A percentile compares a stretch with the other conserved stretches of the same genome.
Evolutionary conservation across 257 asterid genomes (phyloP).

Genomic region (Solanum piurae): DNA sequence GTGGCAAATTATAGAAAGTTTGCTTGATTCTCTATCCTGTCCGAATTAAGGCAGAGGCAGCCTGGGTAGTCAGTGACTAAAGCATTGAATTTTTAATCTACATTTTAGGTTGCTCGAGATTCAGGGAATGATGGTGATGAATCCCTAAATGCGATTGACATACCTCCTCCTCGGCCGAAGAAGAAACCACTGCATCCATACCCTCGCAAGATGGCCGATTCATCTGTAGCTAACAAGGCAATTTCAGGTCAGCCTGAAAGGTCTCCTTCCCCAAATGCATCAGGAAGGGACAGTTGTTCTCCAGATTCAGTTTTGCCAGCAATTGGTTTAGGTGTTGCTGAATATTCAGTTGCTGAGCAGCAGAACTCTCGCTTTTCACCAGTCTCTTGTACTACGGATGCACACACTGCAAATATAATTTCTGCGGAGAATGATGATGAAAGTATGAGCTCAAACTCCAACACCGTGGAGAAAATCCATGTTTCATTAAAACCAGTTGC

Average conservation of each 20-base stretch:
- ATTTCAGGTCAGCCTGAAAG: slow-evolving; percentile 22
- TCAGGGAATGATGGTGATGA: slow-evolving; percentile 39
- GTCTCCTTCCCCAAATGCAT: slow-evolving; percentile 9
- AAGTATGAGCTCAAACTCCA: slow-evolving; percentile 21
- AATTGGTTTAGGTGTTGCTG: slow-evolving; percentile 34
- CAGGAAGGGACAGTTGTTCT: slow-evolving; percentile 38
- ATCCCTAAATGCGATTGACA: slow-evolving; percentile 35
- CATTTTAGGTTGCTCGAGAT: slow-evolving; percentile 43
- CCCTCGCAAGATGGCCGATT: slow-evolving; percentile 55
- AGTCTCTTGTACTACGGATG: slow-evolving; percentile 35
- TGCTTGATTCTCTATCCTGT: background rate
- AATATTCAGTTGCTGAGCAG: slow-evolving; percentile 21
- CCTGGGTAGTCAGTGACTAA: background rate
- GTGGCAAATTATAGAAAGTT: background rate
- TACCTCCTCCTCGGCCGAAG: slow-evolving; percentile 96
- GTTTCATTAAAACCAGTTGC: slow-evolving; percentile 14
- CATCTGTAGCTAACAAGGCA: slow-evolving; percentile 1
- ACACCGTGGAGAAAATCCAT: slow-evolving; percentile 19
- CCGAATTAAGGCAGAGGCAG: background rate
- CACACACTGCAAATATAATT: slow-evolving; percentile 24
- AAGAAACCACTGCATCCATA: slow-evolving; percentile 81
- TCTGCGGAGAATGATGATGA: slow-evolving; percentile 27
- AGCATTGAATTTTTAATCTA: background rate
- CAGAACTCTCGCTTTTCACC: slow-evolving; percentile 41
- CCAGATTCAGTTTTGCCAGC: slow-evolving; percentile 72